phyloP scores from a whole-genome alignment of 106 monocot species.

The Dioscorea zingiberensis region DNA sequence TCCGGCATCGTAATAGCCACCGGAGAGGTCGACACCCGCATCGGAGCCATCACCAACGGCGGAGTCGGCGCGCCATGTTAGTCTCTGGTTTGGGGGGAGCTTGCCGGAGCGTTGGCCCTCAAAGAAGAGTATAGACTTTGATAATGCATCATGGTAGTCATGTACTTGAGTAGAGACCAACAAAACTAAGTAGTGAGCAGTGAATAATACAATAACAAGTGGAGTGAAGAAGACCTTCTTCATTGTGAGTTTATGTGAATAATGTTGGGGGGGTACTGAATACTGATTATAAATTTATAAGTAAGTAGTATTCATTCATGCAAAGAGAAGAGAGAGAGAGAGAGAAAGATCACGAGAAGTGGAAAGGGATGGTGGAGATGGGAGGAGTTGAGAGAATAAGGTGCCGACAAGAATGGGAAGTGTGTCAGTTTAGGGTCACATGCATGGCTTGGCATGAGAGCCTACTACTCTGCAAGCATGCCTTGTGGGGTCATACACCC shows the following conservation, averaged over 20 bases:
- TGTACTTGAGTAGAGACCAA: conserved; percentile 14
- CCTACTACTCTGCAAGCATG: too few species aligned
- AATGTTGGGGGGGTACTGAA: too few species aligned
- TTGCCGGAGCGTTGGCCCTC: conserved; percentile 89
- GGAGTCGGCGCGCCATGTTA: conserved; percentile 60
- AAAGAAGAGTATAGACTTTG: conserved; percentile 86
- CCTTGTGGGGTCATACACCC: too few species aligned
- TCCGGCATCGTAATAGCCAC: conserved; percentile 91
- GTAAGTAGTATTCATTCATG: too few species aligned
- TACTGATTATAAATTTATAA: too few species aligned
- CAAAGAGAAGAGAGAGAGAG: too few species aligned
- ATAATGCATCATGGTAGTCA: conserved; percentile 73
- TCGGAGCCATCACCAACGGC: conserved; percentile 45
- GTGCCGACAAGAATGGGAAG: not conserved
- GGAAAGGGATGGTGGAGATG: not conserved
- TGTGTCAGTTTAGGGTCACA: not conserved
- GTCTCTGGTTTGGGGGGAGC: conserved; percentile 58
- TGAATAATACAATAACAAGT: conserved; percentile 1
- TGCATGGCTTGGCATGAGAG: not conserved
- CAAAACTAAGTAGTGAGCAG: not conserved
- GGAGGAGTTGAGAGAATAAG: not conserved
- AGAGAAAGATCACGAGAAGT: not conserved
- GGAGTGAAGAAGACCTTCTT: too few species aligned
- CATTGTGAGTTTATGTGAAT: too few species aligned
- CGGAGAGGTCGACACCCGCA: conserved; percentile 68